A percentile compares a stretch with the other conserved stretches of the same genome.
Evolutionary conservation across 2,329 filamentous ascomycete species (phyloP).

Genomic region (Nothomitra cinnamomea): DNA sequence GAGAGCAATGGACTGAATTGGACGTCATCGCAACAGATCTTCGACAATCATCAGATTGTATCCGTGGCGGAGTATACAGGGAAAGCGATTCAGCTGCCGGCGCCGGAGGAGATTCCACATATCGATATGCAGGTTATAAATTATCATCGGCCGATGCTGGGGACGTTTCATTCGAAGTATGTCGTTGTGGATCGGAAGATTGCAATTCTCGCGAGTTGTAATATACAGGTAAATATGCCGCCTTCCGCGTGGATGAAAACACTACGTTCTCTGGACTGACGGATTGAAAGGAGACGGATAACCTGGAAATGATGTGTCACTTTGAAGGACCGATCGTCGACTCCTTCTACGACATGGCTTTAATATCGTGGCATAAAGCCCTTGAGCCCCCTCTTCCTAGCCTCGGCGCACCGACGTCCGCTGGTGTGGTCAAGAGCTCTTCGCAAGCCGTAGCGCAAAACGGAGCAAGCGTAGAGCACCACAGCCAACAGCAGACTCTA

Average conservation of each 20-base stretch:
- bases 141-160: conserved; percentile 50
- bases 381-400: conserved; percentile 43
- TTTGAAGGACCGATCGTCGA: conserved; percentile 63
- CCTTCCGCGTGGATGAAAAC: too few species aligned
- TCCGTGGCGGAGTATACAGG: conserved; percentile 39
- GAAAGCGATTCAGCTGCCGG: conserved; percentile 38
- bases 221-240: conserved; percentile 33
- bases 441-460: too few species aligned
- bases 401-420: conserved; percentile 31
- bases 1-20: neutral
- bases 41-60: conserved; percentile 49
- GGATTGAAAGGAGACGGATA: conserved; percentile 50
- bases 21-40: conserved; percentile 18
- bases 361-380: conserved; percentile 53
- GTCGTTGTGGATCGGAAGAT: conserved; percentile 58
- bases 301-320: conserved; percentile 66
- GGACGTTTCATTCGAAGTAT: conserved; percentile 65
- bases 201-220: conserved; percentile 61
- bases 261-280: too few species aligned
- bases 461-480: too few species aligned
- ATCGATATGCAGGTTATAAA: conserved; percentile 58
- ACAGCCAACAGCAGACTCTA: too few species aligned
- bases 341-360: conserved; percentile 54
- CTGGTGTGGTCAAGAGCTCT: too few species aligned
- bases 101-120: conserved; percentile 48